Conservation (phyloP, 106 monocot species). For the Apostasia shenzhenica region DNA sequence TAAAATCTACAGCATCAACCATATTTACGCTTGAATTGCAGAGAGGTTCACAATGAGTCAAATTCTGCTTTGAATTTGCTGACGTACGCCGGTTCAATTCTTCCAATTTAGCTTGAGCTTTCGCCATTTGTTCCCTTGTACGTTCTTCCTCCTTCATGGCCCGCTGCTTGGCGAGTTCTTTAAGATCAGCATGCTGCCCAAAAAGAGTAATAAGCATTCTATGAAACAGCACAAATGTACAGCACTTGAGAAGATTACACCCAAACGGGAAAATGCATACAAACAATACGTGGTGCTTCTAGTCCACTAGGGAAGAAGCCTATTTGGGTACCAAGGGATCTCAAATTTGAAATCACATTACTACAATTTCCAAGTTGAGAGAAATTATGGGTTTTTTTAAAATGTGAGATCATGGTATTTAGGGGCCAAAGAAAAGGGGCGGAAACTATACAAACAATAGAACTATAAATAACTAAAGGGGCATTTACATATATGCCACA, state of each 20-base stretch:
- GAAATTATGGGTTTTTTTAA: too few species aligned
- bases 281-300: too few species aligned
- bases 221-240: not conserved
- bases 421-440: too few species aligned
- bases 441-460: too few species aligned
- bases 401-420: too few species aligned
- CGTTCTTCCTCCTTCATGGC: conserved; percentile 85
- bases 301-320: too few species aligned
- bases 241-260: not conserved
- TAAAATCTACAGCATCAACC: conserved; percentile 3
- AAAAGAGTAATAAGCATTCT: not conserved
- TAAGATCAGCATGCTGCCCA: conserved; percentile 56
- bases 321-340: too few species aligned
- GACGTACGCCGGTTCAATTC: conserved; percentile 61
- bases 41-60: conserved; percentile 4
- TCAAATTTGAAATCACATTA: too few species aligned
- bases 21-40: conserved; percentile 7
- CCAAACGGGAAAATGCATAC: too few species aligned
- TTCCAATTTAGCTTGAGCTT: conserved; percentile 92
- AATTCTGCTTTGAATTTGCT: conserved; percentile 20
- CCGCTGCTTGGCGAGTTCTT: conserved; percentile 67
- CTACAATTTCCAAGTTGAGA: too few species aligned
- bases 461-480: too few species aligned
- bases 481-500: too few species aligned
- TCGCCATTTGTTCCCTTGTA: conserved; percentile 73